Evolutionary conservation across 805 yeast species (phyloP).

Genomic region (Wickerhamomyces ciferrii): DNA sequence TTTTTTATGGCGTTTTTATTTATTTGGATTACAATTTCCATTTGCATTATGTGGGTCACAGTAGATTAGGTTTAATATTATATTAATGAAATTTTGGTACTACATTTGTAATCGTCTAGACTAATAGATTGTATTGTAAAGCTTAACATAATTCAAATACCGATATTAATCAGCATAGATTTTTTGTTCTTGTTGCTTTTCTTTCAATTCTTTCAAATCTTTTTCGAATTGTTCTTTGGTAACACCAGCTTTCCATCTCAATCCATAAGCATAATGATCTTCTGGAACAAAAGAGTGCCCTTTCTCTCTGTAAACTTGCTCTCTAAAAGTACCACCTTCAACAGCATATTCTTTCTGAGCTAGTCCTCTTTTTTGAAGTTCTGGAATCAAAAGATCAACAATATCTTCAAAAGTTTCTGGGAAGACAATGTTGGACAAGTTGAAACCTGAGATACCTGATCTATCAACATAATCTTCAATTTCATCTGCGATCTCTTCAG

Average conservation of each 20-base stretch:
- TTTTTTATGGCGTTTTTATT: neutral
- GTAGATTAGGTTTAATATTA: too few relatives aligned
- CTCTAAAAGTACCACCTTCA: constrained; percentile 27
- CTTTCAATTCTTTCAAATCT: neutral
- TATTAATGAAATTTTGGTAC: too few relatives aligned
- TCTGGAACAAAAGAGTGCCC: constrained; percentile 11
- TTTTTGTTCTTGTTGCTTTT: neutral
- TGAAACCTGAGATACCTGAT: constrained; percentile 34
- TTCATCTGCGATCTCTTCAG: constrained; percentile 31
- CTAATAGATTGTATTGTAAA: too few relatives aligned
- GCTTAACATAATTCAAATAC: too few relatives aligned
- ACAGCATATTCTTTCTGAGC: constrained; percentile 30
- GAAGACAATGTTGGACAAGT: constrained; percentile 28
- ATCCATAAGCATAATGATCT: constrained; percentile 7
- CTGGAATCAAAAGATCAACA: constrained; percentile 30
- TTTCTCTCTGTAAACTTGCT: constrained; percentile 13
- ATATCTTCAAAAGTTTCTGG: constrained; percentile 33
- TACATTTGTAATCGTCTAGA: too few relatives aligned
- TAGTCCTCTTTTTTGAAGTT: constrained; percentile 25
- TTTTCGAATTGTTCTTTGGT: constrained; percentile 23
- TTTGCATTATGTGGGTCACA: neutral
- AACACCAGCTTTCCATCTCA: constrained; percentile 15
- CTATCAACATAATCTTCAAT: constrained; percentile 33
- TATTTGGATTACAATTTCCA: neutral
- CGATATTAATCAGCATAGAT: constrained; percentile 1